Evolutionary conservation across 2,329 filamentous ascomycete species (phyloP).

Genomic region (Nemania sp.): DNA sequence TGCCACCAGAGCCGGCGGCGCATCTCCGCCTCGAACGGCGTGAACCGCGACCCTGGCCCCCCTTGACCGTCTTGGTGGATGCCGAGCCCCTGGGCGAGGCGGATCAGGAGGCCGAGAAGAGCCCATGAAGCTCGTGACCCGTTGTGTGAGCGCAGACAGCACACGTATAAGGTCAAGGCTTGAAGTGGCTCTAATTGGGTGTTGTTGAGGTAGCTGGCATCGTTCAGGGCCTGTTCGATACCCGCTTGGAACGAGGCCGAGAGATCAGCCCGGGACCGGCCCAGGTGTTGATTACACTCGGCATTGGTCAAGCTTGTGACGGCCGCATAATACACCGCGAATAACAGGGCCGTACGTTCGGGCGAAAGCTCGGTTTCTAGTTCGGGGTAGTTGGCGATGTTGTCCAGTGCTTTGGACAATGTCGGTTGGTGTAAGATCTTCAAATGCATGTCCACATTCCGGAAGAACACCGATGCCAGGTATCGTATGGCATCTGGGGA

Average conservation of each 20-base stretch:
- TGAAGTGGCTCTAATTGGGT: slow-evolving; percentile 46
- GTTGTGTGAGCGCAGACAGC: slow-evolving; percentile 44
- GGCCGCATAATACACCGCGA: slow-evolving; percentile 49
- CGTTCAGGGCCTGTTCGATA: slow-evolving; percentile 45
- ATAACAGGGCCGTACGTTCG: slow-evolving; percentile 44
- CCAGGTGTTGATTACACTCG: slow-evolving; percentile 40
- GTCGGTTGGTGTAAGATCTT: slow-evolving; percentile 52
- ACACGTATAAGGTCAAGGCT: slow-evolving; percentile 47
- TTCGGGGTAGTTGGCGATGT: slow-evolving; percentile 39
- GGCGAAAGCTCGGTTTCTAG: slow-evolving; percentile 28
- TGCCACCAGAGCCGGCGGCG: slow-evolving; percentile 65
- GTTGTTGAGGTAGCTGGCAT: slow-evolving; percentile 49
- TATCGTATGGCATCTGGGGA: slow-evolving; percentile 43
- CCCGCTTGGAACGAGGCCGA: slow-evolving; percentile 39
- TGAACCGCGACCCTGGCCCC: slow-evolving; percentile 31
- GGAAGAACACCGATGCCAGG: slow-evolving; percentile 43
- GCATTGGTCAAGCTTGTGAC: slow-evolving; percentile 41
- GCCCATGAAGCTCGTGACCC: slow-evolving; percentile 48
- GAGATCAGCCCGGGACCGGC: slow-evolving; percentile 41
- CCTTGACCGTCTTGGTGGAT: slow-evolving; percentile 49
- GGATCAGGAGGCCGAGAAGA: slow-evolving; percentile 45
- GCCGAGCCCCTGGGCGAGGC: slow-evolving; percentile 48
- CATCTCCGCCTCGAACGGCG: slow-evolving; percentile 61
- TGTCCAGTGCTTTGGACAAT: slow-evolving; percentile 38
- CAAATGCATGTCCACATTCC: slow-evolving; percentile 48